Evolutionary conservation across 2,329 filamentous ascomycete species (phyloP), one percentile per base, ranked within the genome.

Genomic region (Mycogone perniciosa): DNA sequence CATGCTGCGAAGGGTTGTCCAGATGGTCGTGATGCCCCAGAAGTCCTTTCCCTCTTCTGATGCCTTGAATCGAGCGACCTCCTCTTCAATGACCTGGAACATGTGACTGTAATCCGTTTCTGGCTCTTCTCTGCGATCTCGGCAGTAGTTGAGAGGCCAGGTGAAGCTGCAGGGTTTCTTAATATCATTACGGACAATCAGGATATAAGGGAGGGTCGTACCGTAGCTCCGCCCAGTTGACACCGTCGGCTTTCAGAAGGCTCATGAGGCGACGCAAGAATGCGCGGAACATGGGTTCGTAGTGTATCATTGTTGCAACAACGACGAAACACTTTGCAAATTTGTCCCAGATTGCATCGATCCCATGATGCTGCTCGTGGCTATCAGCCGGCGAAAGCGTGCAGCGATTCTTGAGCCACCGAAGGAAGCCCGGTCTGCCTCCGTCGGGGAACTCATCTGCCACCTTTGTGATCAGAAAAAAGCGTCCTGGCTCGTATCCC

Each of bases 21-120:
- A 95, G 58, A 96, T 95, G 59, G 90, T 81, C 8, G 88, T 79
- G 9, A 87, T 75, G 9, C 90, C 92, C 85, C 89, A 95, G 69
- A 97, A 96, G 0, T 75, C 75, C 53, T 83, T 76, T 3, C 89
- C 88, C 58, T 85, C 80, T 31, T 84, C 76, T 0, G 84, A 84
- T 1, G 75, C 71, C 64, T 88, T 85, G 74, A 96, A 97, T 1
- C 74, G 76, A 26, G 82, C 74, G 13, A 96, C 75, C 59, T 95
- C 91, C 54, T 96, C 88, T 42, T 84, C 80, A 48, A 95, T 76
- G 4, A 85, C 81, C 13, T 77, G 71, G 58, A 93, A 85, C 73
- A 92, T 82, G 60, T 84, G 79, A 44, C 76, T 72, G 67, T 83
- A 87, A 63, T 86, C 83, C 5, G 74, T 62, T 56, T 93, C 88